Percentiles rank a stretch among this genome's conserved stretches.
Evolutionary conservation across 2,329 filamentous ascomycete genomes (phyloP).

Genomic region (Pseudogymnoascus sp.): DNA sequence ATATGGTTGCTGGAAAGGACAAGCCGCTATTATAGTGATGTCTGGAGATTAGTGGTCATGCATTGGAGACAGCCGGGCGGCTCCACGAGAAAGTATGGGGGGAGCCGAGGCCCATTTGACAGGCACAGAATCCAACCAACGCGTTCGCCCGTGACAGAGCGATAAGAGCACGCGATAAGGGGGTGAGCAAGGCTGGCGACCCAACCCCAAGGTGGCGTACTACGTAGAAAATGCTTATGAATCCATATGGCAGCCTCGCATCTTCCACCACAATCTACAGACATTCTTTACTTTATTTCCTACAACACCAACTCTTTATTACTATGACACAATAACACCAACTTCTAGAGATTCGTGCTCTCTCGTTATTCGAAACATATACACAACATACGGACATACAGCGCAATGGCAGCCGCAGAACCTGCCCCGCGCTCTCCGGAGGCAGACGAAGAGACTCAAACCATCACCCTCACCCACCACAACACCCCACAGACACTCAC

Average conservation of each 20-base stretch:
- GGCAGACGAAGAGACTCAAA: conserved; percentile 26
- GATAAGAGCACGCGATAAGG: neutral
- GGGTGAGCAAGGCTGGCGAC: neutral
- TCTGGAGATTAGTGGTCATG: conserved; percentile 1
- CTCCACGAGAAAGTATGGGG: conserved; percentile 10
- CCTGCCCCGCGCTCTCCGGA: neutral
- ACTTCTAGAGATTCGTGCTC: neutral
- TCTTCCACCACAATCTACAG: neutral
- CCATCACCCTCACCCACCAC: conserved; percentile 40
- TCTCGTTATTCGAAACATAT: neutral
- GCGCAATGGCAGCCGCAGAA: conserved; percentile 5
- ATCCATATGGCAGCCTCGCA: conserved; percentile 1
- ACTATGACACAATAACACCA: conserved; percentile 6
- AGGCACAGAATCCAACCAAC: neutral
- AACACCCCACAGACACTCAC: conserved; percentile 37
- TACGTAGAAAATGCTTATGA: conserved; percentile 5
- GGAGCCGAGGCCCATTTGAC: conserved; percentile 7
- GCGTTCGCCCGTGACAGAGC: conserved; percentile 1
- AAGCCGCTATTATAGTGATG: conserved; percentile 9
- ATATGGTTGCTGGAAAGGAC: neutral
- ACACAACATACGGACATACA: neutral
- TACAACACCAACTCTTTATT: neutral
- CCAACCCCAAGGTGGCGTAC: conserved; percentile 8
- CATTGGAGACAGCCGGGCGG: neutral
- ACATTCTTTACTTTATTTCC: neutral